These are phyloP conservation scores for Lactarius evosmus DNA, from an alignment of 768 basidiomycete species.

Conservation along the genomic window DNA sequence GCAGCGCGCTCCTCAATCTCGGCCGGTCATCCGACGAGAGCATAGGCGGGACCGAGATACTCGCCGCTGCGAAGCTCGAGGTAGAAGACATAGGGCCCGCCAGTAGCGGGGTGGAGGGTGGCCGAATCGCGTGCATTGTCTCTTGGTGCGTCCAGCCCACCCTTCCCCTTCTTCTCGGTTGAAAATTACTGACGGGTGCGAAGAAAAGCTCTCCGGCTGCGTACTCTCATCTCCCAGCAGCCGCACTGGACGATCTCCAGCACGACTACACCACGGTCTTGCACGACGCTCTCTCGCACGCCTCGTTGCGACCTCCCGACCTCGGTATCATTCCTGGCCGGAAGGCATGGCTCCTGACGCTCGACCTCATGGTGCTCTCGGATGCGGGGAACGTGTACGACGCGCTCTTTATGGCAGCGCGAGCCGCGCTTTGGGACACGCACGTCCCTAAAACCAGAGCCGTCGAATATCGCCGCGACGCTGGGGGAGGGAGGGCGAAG, in stretches of 20 bases:
- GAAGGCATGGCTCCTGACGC: slow-evolving; percentile 72
- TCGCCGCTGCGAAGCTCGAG: slow-evolving; percentile 78
- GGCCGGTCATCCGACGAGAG: slow-evolving; percentile 54
- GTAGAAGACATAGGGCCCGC: slow-evolving; percentile 53
- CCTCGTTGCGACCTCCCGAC: slow-evolving; percentile 62
- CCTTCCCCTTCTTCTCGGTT: neutral
- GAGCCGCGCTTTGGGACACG: slow-evolving; percentile 78
- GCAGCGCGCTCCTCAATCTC: slow-evolving; percentile 74
- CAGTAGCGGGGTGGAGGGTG: slow-evolving; percentile 51
- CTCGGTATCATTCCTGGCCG: slow-evolving; percentile 47
- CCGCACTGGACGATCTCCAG: slow-evolving; percentile 71
- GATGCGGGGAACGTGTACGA: slow-evolving; percentile 77
- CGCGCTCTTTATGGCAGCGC: slow-evolving; percentile 72
- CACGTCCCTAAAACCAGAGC: slow-evolving; percentile 70
- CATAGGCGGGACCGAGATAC: slow-evolving; percentile 69
- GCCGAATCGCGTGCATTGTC: slow-evolving; percentile 63
- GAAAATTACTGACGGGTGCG: slow-evolving; percentile 31
- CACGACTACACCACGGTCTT: slow-evolving; percentile 65
- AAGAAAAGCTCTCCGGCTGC: slow-evolving; percentile 73
- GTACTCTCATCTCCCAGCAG: slow-evolving; percentile 63
- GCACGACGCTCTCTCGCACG: slow-evolving; percentile 61
- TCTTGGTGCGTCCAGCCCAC: slow-evolving; percentile 59
- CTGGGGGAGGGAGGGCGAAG: slow-evolving; percentile 29
- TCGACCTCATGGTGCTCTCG: slow-evolving; percentile 71
- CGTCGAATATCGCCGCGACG: slow-evolving; percentile 61